Evolutionary conservation across 441 rosid species (phyloP).

Genomic region (Pelargonium fulgidum): DNA sequence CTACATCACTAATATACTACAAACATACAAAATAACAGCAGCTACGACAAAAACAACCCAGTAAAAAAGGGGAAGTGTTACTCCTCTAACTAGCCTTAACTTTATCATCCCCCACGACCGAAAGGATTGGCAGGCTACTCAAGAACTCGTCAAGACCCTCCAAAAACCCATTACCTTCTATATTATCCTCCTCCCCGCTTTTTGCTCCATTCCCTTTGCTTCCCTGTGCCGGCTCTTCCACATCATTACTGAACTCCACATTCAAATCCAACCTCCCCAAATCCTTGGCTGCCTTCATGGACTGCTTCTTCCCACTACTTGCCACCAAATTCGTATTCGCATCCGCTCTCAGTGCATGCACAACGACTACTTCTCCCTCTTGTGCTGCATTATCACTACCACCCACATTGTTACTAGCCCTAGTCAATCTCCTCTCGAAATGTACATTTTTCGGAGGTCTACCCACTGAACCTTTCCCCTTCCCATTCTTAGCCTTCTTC

Average conservation of each 20-base stretch:
- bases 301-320: conserved; percentile 40
- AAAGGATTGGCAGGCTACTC: conserved; percentile 82
- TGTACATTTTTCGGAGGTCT: conserved; percentile 38
- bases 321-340: conserved; percentile 17
- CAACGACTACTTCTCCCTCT: conserved; percentile 8
- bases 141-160: conserved; percentile 96
- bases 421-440: conserved; percentile 29
- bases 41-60: conserved; percentile 23
- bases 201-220: conserved; percentile 36
- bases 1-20: conserved; percentile 33
- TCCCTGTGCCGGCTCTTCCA: conserved; percentile 51
- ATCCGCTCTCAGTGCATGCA: neutral
- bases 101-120: conserved; percentile 73
- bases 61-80: conserved; percentile 28
- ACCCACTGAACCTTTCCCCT: conserved; percentile 34
- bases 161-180: conserved; percentile 72
- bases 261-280: conserved; percentile 87
- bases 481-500: conserved; percentile 39
- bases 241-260: conserved; percentile 91
- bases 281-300: conserved; percentile 45
- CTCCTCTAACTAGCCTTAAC: conserved; percentile 68
- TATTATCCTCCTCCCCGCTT: conserved; percentile 60
- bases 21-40: conserved; percentile 27
- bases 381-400: conserved; percentile 13
- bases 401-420: conserved; percentile 23